Base-by-base conservation (phyloP, 805 yeast species). In the Soucietia sequanensis region DNA sequence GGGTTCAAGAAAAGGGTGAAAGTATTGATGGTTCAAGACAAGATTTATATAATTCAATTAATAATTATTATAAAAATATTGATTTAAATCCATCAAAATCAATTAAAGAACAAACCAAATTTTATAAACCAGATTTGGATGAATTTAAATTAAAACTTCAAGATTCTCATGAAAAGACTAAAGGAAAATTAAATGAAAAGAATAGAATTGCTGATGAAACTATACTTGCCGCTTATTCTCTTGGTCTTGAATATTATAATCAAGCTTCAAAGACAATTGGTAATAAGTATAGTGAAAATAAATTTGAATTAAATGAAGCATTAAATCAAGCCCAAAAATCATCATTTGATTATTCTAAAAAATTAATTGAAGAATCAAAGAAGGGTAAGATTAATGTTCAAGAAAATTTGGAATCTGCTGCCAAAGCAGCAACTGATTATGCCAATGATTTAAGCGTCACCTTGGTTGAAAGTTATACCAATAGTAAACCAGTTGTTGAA, bases 1-100 rank as follows among this genome's bases (percentile, higher is more conserved):
- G 77, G 77, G 50, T 63, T 13, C 46, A 43, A 18, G 58, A 54
- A 31, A 59, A 61, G 38, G 56, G 58, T n/a, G 35, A 43, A 22
- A 41, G 31, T 5, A 36, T 49, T 25, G 51, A 46, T n/a, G 60
- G 54, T 12, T 35, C 54, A 13, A 48, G 60, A 33, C 44, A 52
- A 19, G 60, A 55, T 6, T 43, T 61, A 30, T 30, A 56, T 27
- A 33, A 40, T 9, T 38, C 43, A 10, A 48, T 53, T 15, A 22
- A 30, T n/a, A 41, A 44, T 18, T 43, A 50, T 27, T 35, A 37
- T 12, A 14, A 21, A 6, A 18, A 21, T 8, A 7, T 18, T 12
- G 35, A 38, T 14, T 4, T 16, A 10, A 13, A 7, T 13, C n/a
- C 31, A 6, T 7, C 12, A 7, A 18, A 29, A 13, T 14, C 12